Percentiles rank a stretch among this genome's conserved stretches.
Evolutionary conservation across 495 filamentous ascomycete genomes (phyloP).

Genomic region (Neurospora hispaniola): DNA sequence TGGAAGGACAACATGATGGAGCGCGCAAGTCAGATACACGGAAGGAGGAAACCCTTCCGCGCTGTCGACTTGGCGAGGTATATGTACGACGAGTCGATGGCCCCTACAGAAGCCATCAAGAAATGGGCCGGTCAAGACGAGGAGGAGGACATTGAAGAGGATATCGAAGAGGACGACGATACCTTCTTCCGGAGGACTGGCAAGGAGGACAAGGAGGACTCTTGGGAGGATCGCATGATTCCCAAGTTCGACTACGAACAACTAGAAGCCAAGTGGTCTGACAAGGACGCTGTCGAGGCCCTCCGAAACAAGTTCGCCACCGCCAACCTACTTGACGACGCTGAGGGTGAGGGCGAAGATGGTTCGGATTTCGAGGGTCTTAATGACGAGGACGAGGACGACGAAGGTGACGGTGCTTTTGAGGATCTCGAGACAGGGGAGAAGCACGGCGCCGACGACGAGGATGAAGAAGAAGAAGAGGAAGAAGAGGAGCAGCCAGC

Average conservation of each 20-base stretch:
- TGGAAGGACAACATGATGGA: conserved; percentile 86
- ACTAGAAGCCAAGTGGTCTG: conserved; percentile 75
- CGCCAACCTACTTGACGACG: conserved; percentile 44
- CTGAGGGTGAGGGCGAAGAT: conserved; percentile 36
- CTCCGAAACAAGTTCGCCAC: conserved; percentile 66
- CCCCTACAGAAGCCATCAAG: conserved; percentile 60
- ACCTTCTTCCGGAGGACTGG: conserved; percentile 71
- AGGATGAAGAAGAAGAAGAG: conserved; percentile 20
- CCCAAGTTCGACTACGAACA: conserved; percentile 71
- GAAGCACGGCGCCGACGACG: conserved; percentile 29
- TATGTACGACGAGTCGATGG: conserved; percentile 77
- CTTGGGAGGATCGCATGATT: conserved; percentile 62
- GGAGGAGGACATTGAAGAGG: conserved; percentile 35
- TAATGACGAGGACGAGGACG: conserved; percentile 64
- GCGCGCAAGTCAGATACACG: conserved; percentile 62
- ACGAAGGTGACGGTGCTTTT: conserved; percentile 83
- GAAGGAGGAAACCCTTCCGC: conserved; percentile 55
- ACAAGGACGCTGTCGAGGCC: conserved; percentile 63
- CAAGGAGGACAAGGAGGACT: conserved; percentile 50
- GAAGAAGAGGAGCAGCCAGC: conserved; percentile 23
- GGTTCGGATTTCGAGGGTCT: conserved; percentile 35
- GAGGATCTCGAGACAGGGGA: conserved; percentile 82
- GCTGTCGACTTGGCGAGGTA: conserved; percentile 69
- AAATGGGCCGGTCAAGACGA: conserved; percentile 75
- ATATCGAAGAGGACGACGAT: conserved; percentile 54